Conservation (phyloP, 176 grass and related monocot genomes). For the Oryza punctata region DNA sequence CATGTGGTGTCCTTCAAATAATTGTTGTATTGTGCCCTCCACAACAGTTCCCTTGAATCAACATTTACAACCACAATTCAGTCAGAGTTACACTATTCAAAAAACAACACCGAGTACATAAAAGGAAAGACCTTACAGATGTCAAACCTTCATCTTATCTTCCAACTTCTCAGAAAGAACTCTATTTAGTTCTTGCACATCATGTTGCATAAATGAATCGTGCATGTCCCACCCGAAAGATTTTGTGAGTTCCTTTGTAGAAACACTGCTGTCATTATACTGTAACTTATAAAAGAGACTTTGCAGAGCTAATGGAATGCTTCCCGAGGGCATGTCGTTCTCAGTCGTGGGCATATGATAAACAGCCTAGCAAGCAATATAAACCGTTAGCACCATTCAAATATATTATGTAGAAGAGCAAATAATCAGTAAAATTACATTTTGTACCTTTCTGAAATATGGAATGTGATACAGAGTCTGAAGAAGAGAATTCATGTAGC, state of each 20-base stretch:
- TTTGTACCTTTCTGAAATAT: conserved; percentile 96
- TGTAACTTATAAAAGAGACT: conserved; percentile 98
- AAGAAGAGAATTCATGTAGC: conserved; percentile 99
- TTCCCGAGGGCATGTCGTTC: conserved; percentile 95
- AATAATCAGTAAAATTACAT: conserved; percentile 21
- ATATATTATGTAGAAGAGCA: conserved; percentile 7
- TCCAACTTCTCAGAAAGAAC: conserved; percentile 99
- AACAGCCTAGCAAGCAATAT: conserved; percentile 73
- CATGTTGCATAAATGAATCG: conserved; percentile 98
- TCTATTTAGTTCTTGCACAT: conserved; percentile 98
- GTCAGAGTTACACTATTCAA: conserved; percentile 49
- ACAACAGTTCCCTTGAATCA: conserved; percentile 95
- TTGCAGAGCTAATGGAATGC: conserved; percentile 96
- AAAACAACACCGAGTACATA: conserved; percentile 34
- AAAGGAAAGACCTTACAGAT: conserved; percentile 73
- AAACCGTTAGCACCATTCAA: conserved; percentile 22
- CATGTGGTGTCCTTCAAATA: conserved; percentile 99
- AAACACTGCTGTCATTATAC: conserved; percentile 93
- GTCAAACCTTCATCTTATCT: conserved; percentile 99
- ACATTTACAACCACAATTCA: conserved; percentile 60
- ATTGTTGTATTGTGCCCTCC: conserved; percentile 94
- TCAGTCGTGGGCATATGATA: conserved; percentile 99
- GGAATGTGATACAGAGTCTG: conserved; percentile 98
- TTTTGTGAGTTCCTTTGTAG: conserved; percentile 97
- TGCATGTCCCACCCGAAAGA: conserved; percentile 98